These are phyloP conservation scores for Colletotrichum tamarilloi DNA, from an alignment of 2,329 filamentous ascomycete species.

Conservation along the genomic window DNA sequence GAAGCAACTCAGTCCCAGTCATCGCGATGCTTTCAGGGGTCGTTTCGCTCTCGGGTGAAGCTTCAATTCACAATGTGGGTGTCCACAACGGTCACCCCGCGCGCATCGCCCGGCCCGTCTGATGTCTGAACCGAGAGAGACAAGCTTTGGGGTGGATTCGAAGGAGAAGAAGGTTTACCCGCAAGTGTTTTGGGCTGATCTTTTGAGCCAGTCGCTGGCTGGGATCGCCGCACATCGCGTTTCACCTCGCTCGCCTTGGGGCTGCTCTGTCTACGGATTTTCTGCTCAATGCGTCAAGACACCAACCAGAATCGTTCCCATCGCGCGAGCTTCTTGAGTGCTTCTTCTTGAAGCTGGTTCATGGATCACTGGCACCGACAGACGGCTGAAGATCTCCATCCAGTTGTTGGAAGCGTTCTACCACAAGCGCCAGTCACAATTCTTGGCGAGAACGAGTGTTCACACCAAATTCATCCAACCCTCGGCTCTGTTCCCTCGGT, in stretches of 20 bases:
- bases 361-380: not conserved
- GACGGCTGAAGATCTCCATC: not conserved
- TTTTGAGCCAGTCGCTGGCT: slow-evolving; percentile 7
- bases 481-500: not conserved
- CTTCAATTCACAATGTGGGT: not conserved
- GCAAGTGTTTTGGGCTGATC: slow-evolving; percentile 20
- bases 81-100: not conserved
- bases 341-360: no score
- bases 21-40: slow-evolving; percentile 1
- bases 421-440: not conserved
- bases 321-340: not conserved
- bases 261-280: not conserved
- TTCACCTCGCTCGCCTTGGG: slow-evolving; percentile 4
- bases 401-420: not conserved
- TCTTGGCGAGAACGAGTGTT: slow-evolving; percentile 21
- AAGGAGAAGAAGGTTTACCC: slow-evolving; percentile 23
- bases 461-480: not conserved
- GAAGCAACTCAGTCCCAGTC: not conserved
- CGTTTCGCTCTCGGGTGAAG: slow-evolving; percentile 1
- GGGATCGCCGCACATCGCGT: slow-evolving; percentile 16
- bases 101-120: slow-evolving; percentile 5
- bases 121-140: slow-evolving; percentile 3
- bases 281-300: not conserved
- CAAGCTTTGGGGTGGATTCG: slow-evolving; percentile 7
- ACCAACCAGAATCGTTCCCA: slow-evolving; percentile 1